Evolutionary conservation across 352 stramenopile species (phyloP).

Genomic region (Pythium volutum): DNA sequence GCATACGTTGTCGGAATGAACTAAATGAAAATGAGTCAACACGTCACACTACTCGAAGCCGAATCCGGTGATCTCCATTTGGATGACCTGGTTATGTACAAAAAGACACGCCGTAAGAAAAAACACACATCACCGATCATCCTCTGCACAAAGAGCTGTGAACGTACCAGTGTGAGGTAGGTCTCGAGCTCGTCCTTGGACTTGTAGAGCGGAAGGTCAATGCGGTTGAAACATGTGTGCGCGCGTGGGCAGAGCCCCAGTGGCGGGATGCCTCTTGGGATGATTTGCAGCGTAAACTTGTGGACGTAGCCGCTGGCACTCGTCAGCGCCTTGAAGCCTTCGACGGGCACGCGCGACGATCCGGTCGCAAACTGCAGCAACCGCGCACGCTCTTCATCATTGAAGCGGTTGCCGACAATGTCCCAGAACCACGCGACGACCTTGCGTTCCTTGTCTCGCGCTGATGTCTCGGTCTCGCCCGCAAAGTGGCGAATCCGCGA

Average conservation of each 20-base stretch:
- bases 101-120: background rate
- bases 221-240: conserved; percentile 85
- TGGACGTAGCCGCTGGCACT: conserved; percentile 80
- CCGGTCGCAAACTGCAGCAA: conserved; percentile 77
- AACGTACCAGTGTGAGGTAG: conserved; percentile 66
- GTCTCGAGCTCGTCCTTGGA: conserved; percentile 67
- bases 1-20: too few relatives aligned
- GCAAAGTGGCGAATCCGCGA: conserved; percentile 65
- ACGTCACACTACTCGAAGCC: conserved; percentile 48
- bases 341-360: conserved; percentile 74
- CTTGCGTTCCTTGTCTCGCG: conserved; percentile 39
- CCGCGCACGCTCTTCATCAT: conserved; percentile 62
- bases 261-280: conserved; percentile 40
- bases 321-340: conserved; percentile 77
- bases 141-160: background rate
- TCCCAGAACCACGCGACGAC: conserved; percentile 74
- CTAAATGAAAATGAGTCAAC: too few relatives aligned
- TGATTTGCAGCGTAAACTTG: conserved; percentile 77
- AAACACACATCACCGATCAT: background rate
- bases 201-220: conserved; percentile 72
- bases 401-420: conserved; percentile 42
- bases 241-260: conserved; percentile 61
- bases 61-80: conserved; percentile 41
- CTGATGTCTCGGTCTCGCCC: conserved; percentile 28
- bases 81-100: conserved; percentile 22